phyloP scores from a whole-genome alignment of 2,329 filamentous ascomycete genomes.

The Alternaria viburni region DNA sequence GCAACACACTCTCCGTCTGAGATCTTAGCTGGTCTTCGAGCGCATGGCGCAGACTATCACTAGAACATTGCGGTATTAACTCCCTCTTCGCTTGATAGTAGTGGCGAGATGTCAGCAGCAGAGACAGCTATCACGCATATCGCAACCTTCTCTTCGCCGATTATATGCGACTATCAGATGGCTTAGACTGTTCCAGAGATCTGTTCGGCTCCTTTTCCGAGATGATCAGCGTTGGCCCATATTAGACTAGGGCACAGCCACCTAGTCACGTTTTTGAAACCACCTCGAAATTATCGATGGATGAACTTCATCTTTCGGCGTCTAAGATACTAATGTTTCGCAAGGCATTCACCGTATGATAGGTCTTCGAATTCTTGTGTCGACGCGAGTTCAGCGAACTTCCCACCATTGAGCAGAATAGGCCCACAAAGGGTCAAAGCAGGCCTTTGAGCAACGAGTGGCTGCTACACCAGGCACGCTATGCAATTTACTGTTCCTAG shows the following conservation, averaged over 20 bases:
- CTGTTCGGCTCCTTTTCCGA: neutral
- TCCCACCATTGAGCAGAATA: neutral
- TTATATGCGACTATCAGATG: neutral
- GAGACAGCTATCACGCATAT: neutral
- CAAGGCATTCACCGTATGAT: neutral
- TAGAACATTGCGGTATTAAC: neutral
- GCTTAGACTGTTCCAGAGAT: neutral
- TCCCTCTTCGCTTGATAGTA: neutral
- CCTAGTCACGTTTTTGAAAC: neutral
- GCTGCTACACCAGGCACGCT: neutral
- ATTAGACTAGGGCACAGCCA: neutral
- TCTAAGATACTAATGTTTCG: neutral
- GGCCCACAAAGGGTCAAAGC: neutral
- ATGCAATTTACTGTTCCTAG: neutral
- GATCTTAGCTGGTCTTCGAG: neutral
- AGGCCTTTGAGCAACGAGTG: neutral
- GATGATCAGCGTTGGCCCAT: neutral
- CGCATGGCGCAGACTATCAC: neutral
- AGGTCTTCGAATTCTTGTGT: neutral
- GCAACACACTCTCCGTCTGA: neutral
- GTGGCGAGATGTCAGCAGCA: neutral
- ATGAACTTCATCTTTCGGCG: neutral
- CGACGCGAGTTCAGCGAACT: neutral
- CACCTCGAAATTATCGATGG: neutral
- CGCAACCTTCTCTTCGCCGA: neutral